phyloP scores from a whole-genome alignment of 139 green algal species.

The Chara braunii region DNA sequence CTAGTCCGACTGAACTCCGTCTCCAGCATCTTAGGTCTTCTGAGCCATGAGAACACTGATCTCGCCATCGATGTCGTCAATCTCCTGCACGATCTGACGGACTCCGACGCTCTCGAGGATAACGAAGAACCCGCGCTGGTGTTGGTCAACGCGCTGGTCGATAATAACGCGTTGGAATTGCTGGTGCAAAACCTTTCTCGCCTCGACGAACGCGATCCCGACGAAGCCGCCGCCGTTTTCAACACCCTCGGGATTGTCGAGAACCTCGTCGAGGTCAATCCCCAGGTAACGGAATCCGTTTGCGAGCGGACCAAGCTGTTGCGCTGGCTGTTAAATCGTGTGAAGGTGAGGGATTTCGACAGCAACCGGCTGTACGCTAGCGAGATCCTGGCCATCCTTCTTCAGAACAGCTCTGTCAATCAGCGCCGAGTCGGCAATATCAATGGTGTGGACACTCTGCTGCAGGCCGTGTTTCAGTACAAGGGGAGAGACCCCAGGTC shows the following conservation, averaged over 20 bases:
- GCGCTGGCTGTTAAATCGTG: conserved; percentile 71
- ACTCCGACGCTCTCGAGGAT: conserved; percentile 66
- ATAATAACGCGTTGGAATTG: conserved; percentile 59
- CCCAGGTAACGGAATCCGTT: conserved; percentile 44
- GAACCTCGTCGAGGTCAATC: conserved; percentile 78
- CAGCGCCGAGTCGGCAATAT: conserved; percentile 54
- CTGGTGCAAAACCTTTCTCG: conserved; percentile 47
- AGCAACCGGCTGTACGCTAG: conserved; percentile 72
- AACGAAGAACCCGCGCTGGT: conserved; percentile 40
- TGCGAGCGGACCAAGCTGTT: conserved; percentile 57
- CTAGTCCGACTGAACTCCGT: conserved; percentile 59
- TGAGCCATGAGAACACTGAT: conserved; percentile 91
- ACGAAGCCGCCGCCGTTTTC: conserved; percentile 68
- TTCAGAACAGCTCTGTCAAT: conserved; percentile 56
- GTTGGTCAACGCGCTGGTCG: conserved; percentile 65
- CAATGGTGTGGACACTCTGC: conserved; percentile 70
- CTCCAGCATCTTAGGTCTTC: conserved; percentile 63
- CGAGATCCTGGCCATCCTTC: conserved; percentile 82
- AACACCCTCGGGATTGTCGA: conserved; percentile 68
- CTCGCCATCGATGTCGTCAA: conserved; percentile 40
- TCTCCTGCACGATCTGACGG: conserved; percentile 82
- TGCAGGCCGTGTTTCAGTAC: conserved; percentile 61
- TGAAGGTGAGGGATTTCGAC: conserved; percentile 57
- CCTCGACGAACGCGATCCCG: conserved; percentile 51
- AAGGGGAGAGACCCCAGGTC: conserved; percentile 47